phyloP scores from a whole-genome alignment of 768 basidiomycete species.

The Hericium alpestre region DNA sequence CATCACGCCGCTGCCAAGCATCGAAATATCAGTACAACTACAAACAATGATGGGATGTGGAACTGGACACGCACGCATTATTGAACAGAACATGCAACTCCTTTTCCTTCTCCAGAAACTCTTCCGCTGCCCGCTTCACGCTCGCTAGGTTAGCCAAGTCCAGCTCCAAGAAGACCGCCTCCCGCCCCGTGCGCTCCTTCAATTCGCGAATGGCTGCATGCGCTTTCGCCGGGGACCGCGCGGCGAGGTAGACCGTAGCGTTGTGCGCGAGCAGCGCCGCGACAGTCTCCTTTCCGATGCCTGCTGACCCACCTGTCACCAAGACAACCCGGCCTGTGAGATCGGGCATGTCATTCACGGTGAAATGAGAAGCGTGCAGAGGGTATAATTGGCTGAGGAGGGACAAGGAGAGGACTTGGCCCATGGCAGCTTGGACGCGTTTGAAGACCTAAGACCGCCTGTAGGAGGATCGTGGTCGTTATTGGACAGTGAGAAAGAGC shows the following conservation, averaged over 20 bases:
- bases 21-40: neutral
- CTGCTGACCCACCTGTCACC: conserved; percentile 13
- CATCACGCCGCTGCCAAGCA: conserved; percentile 16
- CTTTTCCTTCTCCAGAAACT: conserved; percentile 12
- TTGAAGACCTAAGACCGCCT: too few species aligned
- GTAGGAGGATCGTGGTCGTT: too few species aligned
- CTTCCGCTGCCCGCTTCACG: conserved; percentile 15
- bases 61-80: conserved; percentile 15
- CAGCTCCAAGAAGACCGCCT: conserved; percentile 20
- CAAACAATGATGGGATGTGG: neutral
- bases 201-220: conserved; percentile 22
- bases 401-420: neutral
- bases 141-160: conserved; percentile 18
- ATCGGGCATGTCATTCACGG: neutral
- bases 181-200: conserved; percentile 22
- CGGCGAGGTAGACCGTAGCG: conserved; percentile 25
- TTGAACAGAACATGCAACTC: conserved; percentile 14
- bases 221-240: conserved; percentile 17
- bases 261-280: neutral
- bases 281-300: conserved; percentile 16
- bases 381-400: conserved; percentile 1
- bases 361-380: neutral
- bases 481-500: too few species aligned
- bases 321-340: neutral
- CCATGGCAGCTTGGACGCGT: too few species aligned